phyloP scores from a whole-genome alignment of 2,329 filamentous ascomycete species.

The Dendrostoma leiphaemia region DNA sequence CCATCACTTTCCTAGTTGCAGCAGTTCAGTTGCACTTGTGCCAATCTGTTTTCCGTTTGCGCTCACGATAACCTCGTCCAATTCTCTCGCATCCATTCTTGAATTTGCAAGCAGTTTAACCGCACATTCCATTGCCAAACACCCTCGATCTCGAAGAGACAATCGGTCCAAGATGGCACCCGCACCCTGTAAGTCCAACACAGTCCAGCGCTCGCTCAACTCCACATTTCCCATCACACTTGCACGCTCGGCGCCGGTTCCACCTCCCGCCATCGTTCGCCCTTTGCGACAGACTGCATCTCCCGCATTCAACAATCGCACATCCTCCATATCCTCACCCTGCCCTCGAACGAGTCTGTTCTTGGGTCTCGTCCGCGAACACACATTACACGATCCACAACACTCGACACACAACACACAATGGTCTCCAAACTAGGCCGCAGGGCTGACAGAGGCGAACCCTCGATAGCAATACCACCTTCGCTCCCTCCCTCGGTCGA shows the following conservation, averaged over 20 bases:
- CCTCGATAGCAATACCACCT: constrained; percentile 46
- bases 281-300: constrained; percentile 14
- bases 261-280: constrained; percentile 8
- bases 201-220: background rate
- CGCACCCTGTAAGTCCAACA: constrained; percentile 14
- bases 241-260: constrained; percentile 4
- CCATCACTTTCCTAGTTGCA: background rate
- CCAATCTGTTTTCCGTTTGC: background rate
- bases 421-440: constrained; percentile 21
- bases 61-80: background rate
- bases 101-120: background rate
- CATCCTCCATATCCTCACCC: background rate
- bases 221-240: constrained; percentile 18
- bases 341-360: background rate
- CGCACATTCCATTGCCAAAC: background rate
- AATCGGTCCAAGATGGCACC: constrained; percentile 13
- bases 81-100: background rate
- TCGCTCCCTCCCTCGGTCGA: constrained; percentile 84
- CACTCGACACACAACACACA: constrained; percentile 1
- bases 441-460: constrained; percentile 33
- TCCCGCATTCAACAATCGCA: background rate
- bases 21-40: background rate
- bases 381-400: background rate
- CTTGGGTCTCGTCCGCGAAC: background rate
- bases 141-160: background rate